phyloP scores from a whole-genome alignment of 192 early-diverging fungal genomes.

The Linnemannia hyalina region DNA sequence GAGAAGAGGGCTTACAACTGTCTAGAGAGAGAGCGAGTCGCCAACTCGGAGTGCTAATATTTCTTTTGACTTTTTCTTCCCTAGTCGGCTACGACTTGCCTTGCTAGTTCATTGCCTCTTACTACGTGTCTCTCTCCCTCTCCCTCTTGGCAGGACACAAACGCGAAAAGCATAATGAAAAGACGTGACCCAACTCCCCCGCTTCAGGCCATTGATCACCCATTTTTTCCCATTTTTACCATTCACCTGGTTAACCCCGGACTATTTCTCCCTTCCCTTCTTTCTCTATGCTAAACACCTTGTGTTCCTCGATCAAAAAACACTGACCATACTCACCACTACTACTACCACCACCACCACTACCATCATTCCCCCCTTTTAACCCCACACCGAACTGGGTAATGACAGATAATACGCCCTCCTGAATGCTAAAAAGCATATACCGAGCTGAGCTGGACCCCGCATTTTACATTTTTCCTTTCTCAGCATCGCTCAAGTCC shows the following conservation, averaged over 20 bases:
- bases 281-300: background rate
- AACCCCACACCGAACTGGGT: background rate
- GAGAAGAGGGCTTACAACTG: no score
- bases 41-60: background rate
- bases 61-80: background rate
- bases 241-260: background rate
- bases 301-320: background rate
- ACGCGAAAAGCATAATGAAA: no score
- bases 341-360: no score
- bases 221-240: background rate
- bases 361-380: background rate
- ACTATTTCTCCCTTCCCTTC: background rate
- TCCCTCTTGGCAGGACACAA: no score
- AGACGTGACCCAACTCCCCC: no score
- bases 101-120: no score
- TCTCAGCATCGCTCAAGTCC: background rate
- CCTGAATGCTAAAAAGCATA: background rate
- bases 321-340: background rate
- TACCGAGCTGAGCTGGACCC: background rate
- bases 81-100: background rate
- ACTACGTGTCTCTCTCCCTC: no score
- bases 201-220: background rate
- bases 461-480: constrained; percentile 5
- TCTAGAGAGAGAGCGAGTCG: background rate
- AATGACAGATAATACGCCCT: background rate